Percentiles rank a stretch among this genome's conserved stretches.
phyloP scores from a whole-genome alignment of 768 basidiomycete species.

The Lactarius sp. region DNA sequence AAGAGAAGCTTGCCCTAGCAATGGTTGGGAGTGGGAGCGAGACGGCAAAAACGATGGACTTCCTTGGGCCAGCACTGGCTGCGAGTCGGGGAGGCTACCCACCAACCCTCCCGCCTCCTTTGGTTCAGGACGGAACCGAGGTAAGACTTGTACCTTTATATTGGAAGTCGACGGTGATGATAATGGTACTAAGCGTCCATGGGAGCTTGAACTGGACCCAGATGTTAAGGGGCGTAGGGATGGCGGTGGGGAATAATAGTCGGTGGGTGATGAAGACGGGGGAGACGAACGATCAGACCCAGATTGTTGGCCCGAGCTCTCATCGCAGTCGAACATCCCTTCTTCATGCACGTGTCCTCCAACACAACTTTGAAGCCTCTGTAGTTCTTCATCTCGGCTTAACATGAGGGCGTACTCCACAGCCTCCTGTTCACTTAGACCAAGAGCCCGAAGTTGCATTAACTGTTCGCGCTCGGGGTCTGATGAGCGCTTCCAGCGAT shows the following conservation, averaged over 20 bases:
- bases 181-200: constrained; percentile 21
- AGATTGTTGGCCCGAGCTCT: constrained; percentile 13
- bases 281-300: constrained; percentile 6
- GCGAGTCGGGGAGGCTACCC: constrained; percentile 25
- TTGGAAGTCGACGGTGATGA: constrained; percentile 37
- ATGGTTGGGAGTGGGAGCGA: not conserved
- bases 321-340: constrained; percentile 52
- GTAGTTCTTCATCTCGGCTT: constrained; percentile 66
- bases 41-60: constrained; percentile 20
- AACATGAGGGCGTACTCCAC: constrained; percentile 81
- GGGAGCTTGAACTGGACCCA: constrained; percentile 24
- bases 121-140: constrained; percentile 43
- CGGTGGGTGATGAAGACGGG: constrained; percentile 13
- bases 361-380: constrained; percentile 22
- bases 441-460: constrained; percentile 53
- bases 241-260: constrained; percentile 22
- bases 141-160: constrained; percentile 53
- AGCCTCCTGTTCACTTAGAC: constrained; percentile 68
- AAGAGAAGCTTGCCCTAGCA: constrained; percentile 27
- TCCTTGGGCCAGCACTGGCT: constrained; percentile 26
- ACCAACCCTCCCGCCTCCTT: constrained; percentile 44
- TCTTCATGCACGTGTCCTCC: constrained; percentile 36
- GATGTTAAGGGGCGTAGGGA: constrained; percentile 26
- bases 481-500: constrained; percentile 35
- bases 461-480: constrained; percentile 55